phyloP scores from a whole-genome alignment of 2,329 filamentous ascomycete genomes.

The Xylariaceae sp. region DNA sequence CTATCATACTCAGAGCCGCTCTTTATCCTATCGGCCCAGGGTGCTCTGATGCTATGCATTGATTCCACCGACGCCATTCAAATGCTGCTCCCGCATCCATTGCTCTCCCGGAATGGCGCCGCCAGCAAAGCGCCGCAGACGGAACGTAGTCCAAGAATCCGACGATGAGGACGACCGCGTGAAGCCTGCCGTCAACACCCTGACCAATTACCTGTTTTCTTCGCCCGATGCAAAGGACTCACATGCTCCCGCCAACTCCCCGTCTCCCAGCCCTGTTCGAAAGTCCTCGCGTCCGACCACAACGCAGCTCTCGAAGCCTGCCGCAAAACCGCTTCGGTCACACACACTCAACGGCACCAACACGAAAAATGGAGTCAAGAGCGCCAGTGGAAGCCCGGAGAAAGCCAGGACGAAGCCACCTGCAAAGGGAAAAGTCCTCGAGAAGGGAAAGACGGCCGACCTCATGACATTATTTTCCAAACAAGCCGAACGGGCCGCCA shows the following conservation, averaged over 20 bases:
- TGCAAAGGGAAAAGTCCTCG: constrained; percentile 39
- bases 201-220: constrained; percentile 53
- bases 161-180: constrained; percentile 46
- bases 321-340: constrained; percentile 28
- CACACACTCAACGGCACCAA: constrained; percentile 21
- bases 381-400: constrained; percentile 46
- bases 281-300: constrained; percentile 20
- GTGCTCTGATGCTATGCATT: background rate
- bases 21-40: too few relatives aligned
- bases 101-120: constrained; percentile 48
- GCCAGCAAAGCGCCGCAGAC: constrained; percentile 58
- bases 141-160: constrained; percentile 51
- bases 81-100: constrained; percentile 21
- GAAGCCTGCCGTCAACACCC: constrained; percentile 41
- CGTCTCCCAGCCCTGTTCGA: constrained; percentile 28
- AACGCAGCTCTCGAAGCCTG: constrained; percentile 21
- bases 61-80: constrained; percentile 5
- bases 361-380: constrained; percentile 31
- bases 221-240: constrained; percentile 44
- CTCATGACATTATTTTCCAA: constrained; percentile 60
- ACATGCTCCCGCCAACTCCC: constrained; percentile 10
- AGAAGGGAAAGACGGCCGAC: constrained; percentile 55
- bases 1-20: too few relatives aligned
- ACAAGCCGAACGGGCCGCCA: constrained; percentile 52
- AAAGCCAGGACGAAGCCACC: constrained; percentile 35